Evolutionary conservation across 805 yeast genomes (phyloP).

Genomic region (Schizosaccharomyces japonicus): DNA sequence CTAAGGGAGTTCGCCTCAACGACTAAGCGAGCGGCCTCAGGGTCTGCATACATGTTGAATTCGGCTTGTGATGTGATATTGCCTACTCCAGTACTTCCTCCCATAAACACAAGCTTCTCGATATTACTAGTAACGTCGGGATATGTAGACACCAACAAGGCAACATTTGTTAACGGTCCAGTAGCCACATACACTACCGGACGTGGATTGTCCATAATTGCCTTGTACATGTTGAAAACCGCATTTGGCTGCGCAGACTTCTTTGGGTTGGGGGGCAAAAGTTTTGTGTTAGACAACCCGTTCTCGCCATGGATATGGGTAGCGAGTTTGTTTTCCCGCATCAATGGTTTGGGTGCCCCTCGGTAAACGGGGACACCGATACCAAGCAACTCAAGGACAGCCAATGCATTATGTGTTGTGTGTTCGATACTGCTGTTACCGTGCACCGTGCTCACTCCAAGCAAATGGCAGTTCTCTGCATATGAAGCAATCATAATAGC

Average conservation of each 20-base stretch:
- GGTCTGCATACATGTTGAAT: slow-evolving; percentile 54
- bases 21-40: slow-evolving; percentile 43
- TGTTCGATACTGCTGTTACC: slow-evolving; percentile 43
- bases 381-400: slow-evolving; percentile 36
- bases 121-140: slow-evolving; percentile 32
- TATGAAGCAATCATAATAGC: slow-evolving; percentile 45
- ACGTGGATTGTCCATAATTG: slow-evolving; percentile 23
- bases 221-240: slow-evolving; percentile 20
- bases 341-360: slow-evolving; percentile 39
- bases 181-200: slow-evolving; percentile 42
- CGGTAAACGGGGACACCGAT: slow-evolving; percentile 22
- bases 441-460: slow-evolving; percentile 50
- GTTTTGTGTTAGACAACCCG: slow-evolving; percentile 54
- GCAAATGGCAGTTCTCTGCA: slow-evolving; percentile 22
- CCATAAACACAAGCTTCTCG: slow-evolving; percentile 44
- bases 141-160: slow-evolving; percentile 27
- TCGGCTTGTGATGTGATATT: slow-evolving; percentile 36
- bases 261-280: slow-evolving; percentile 28
- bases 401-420: slow-evolving; percentile 47
- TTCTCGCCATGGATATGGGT: slow-evolving; percentile 46
- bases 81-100: slow-evolving; percentile 33
- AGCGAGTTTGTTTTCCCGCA: slow-evolving; percentile 27
- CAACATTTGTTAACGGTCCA: slow-evolving; percentile 56
- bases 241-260: slow-evolving; percentile 18
- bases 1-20: slow-evolving; percentile 24